These are phyloP conservation scores for Gaeumannomyces sp. DNA, from an alignment of 2,329 filamentous ascomycete species.

Conservation along the genomic window DNA sequence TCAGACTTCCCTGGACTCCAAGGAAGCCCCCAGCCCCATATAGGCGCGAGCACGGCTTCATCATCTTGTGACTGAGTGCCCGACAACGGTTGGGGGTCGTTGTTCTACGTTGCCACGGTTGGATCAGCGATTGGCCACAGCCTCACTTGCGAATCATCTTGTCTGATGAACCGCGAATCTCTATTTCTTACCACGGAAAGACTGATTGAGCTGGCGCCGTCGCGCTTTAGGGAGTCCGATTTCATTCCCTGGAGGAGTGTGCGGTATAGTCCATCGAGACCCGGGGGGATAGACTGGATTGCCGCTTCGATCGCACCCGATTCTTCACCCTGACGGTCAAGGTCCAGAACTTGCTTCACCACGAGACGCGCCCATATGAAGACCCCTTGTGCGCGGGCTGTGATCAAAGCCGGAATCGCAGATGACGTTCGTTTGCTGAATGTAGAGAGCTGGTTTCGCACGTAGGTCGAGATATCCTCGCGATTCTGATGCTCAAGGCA, in stretches of 20 bases:
- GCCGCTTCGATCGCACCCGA: conserved; percentile 17
- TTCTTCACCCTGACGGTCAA: conserved; percentile 13
- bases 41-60: too few species aligned
- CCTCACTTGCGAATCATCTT: too few species aligned
- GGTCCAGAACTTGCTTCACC: conserved; percentile 14
- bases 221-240: conserved; percentile 16
- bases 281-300: conserved; percentile 17
- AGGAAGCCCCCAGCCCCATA: too few species aligned
- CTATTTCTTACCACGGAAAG: too few species aligned
- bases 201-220: too few species aligned
- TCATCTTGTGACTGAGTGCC: too few species aligned
- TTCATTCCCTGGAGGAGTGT: conserved; percentile 18
- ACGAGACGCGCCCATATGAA: conserved; percentile 32
- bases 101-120: too few species aligned
- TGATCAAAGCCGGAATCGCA: conserved; percentile 16
- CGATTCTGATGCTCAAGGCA: too few species aligned
- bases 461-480: conserved; percentile 24
- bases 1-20: too few species aligned
- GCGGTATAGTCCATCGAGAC: conserved; percentile 21
- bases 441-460: conserved; percentile 18
- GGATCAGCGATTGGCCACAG: too few species aligned
- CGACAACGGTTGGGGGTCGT: too few species aligned
- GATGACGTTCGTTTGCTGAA: background rate
- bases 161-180: too few species aligned
- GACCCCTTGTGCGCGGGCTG: conserved; percentile 22